Base-by-base conservation (phyloP, 148 eudicot species). In the Suaeda aralocaspica region DNA sequence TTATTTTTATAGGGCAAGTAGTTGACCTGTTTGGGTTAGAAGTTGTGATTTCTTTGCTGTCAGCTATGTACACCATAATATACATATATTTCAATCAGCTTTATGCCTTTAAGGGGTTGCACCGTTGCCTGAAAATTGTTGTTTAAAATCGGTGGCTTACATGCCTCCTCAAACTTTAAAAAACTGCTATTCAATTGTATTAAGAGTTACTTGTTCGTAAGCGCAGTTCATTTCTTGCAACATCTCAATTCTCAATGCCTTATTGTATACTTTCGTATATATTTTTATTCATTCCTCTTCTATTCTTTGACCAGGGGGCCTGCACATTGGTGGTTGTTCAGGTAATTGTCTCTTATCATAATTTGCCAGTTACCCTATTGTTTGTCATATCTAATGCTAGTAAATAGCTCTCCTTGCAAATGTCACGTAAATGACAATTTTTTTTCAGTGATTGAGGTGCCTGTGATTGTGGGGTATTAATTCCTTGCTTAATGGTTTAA, bases 281-380 rank as follows among this genome's bases (percentile, higher is more conserved):
- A n/a, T n/a, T n/a, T n/a, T n/a, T n/a, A n/a, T n/a, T n/a, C n/a
- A n/a, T n/a, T n/a, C n/a, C 10, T 30, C 1, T 69, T 46, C 60
- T 75, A 21, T 30, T 30, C 59, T 77, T 48, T 80, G n/a, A 66
- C 18, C 92, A 92, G 98, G 98, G 42, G 96, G 87, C 51, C 80
- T 79, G 73, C 96, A 88, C 81, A 87, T 90, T 67, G 96, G 98
- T 42, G 98, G 96, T 70, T 93, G 98, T 79, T 82, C 98, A 84
- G 98, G 98, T 93, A 85, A 39, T 62, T 55, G 30, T 39, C 39
- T 18, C n/a, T 59, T 49, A 64, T 61, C 41, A 62, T 72, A 4
- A 58, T 21, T 58, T 46, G 64, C 34, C 42, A 36, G n/a, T n/a
- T n/a, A n/a, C n/a, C 71, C 26, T 34, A 51, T 33, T 31, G 4